phyloP scores from a whole-genome alignment of 495 filamentous ascomycete species.

The Trichoderma erinaceum region DNA sequence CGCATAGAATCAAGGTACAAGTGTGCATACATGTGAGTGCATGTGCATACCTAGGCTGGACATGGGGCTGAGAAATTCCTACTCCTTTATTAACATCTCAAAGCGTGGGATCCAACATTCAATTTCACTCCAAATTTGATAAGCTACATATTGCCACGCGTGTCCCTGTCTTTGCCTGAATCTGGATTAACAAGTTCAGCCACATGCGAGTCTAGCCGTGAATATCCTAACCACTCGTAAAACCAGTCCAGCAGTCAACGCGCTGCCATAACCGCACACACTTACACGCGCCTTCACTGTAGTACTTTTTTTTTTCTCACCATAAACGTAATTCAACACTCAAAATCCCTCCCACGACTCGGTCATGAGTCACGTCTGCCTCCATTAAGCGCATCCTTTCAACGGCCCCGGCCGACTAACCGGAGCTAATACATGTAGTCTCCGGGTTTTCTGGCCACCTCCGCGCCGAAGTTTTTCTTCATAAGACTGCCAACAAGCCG shows the following conservation, averaged over 20 bases:
- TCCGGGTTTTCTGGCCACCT: background rate
- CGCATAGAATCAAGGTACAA: no score
- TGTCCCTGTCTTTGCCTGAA: background rate
- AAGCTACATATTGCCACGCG: background rate
- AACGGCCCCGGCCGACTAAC: background rate
- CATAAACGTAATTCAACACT: background rate
- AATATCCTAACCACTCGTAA: background rate
- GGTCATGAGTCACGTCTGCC: background rate
- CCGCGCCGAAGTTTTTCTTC: conserved; percentile 1
- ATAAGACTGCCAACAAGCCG: background rate
- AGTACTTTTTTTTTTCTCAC: background rate
- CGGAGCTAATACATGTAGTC: background rate
- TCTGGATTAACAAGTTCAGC: background rate
- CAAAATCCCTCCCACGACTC: background rate
- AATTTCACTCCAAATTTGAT: background rate
- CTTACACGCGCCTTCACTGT: background rate
- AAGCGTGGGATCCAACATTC: background rate
- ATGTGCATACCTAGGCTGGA: background rate
- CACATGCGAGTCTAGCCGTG: conserved; percentile 8
- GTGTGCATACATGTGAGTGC: no score
- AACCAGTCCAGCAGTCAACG: background rate
- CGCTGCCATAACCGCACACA: background rate
- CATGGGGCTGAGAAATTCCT: background rate
- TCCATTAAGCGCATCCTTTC: background rate
- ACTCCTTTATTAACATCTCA: background rate